Conservation (phyloP, 2,329 filamentous ascomycete genomes). For the Fusarium armeniacum region DNA sequence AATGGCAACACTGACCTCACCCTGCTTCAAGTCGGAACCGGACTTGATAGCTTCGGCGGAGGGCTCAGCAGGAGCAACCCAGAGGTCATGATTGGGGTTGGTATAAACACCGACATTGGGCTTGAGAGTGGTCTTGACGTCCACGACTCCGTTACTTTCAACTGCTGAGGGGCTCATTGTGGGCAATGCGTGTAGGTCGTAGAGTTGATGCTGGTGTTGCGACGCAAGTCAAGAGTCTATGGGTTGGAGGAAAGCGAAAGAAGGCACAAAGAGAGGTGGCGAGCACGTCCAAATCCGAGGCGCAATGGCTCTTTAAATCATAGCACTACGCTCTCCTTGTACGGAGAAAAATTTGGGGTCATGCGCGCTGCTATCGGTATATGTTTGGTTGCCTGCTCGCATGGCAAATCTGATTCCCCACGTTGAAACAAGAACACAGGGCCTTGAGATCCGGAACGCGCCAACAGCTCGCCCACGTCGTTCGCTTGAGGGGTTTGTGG, state of each 20-base stretch:
- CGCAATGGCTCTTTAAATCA: constrained; percentile 44
- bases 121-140: constrained; percentile 64
- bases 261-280: constrained; percentile 36
- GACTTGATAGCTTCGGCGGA: constrained; percentile 79
- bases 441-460: constrained; percentile 38
- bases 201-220: constrained; percentile 23
- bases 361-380: constrained; percentile 50
- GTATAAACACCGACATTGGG: constrained; percentile 97
- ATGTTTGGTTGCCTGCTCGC: constrained; percentile 49
- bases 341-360: constrained; percentile 49
- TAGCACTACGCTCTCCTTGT: constrained; percentile 26
- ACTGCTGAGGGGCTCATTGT: constrained; percentile 56
- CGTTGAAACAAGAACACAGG: constrained; percentile 42
- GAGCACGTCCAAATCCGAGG: constrained; percentile 31
- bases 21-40: constrained; percentile 77
- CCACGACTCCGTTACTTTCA: constrained; percentile 47
- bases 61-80: constrained; percentile 85
- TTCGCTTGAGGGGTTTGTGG: constrained; percentile 48
- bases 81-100: constrained; percentile 91
- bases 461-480: constrained; percentile 37
- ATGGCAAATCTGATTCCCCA: constrained; percentile 50
- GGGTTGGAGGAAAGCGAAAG: constrained; percentile 20
- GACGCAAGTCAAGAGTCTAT: constrained; percentile 21
- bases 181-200: constrained; percentile 24
- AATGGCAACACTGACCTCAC: constrained; percentile 89